Percentiles rank a stretch among this genome's conserved stretches.
These are phyloP conservation scores for Petunia axillaris DNA, from an alignment of 257 asterid species.

Conservation along the genomic window DNA sequence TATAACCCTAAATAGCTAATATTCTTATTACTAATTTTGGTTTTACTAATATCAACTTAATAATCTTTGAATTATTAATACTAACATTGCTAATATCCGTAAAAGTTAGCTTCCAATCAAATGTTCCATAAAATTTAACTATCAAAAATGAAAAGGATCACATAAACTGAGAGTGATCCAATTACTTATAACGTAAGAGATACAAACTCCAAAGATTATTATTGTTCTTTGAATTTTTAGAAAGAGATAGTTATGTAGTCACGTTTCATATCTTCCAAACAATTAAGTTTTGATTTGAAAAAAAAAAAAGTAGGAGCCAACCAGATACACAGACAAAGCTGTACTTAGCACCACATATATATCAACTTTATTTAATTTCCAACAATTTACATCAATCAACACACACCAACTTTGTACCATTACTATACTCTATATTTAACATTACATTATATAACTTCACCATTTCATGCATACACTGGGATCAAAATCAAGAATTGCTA, in stretches of 20 bases:
- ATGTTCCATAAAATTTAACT: too few relatives aligned
- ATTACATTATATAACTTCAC: neutral
- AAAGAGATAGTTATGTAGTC: neutral
- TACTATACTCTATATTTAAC: too few relatives aligned
- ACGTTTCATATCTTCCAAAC: neutral
- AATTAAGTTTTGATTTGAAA: neutral
- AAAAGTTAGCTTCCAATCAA: too few relatives aligned
- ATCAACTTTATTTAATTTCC: neutral
- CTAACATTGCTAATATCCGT: too few relatives aligned
- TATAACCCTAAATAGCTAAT: too few relatives aligned
- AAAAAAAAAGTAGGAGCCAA: neutral
- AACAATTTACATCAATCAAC: neutral
- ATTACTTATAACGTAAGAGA: neutral
- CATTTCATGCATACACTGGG: conserved; percentile 10
- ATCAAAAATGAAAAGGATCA: too few relatives aligned
- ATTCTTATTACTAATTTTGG: too few relatives aligned
- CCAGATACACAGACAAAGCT: neutral
- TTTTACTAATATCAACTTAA: too few relatives aligned
- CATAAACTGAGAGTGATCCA: neutral
- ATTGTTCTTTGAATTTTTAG: too few relatives aligned
- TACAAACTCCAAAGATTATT: too few relatives aligned
- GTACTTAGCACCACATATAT: neutral
- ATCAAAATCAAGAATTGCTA: neutral
- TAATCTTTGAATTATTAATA: too few relatives aligned
- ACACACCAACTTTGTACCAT: neutral